phyloP scores from a whole-genome alignment of 2,329 filamentous ascomycete species.

The Teratosphaeria zuluensis region DNA sequence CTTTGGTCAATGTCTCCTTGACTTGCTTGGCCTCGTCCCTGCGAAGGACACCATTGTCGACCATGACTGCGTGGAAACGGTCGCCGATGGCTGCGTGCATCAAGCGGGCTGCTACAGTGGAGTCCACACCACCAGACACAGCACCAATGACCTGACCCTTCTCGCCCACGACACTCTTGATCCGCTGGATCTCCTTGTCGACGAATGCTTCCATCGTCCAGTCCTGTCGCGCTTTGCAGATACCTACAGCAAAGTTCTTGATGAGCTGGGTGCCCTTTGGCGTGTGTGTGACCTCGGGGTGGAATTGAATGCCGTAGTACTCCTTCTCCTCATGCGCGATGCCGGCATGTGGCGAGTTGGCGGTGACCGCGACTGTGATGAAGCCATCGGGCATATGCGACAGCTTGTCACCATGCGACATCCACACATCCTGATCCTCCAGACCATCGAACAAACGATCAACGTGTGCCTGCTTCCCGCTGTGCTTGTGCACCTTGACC shows the following conservation, averaged over 20 bases:
- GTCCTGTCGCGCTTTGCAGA: conserved; percentile 65
- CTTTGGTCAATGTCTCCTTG: conserved; percentile 64
- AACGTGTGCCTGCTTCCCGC: conserved; percentile 50
- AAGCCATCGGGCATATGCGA: conserved; percentile 63
- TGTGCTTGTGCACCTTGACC: conserved; percentile 50
- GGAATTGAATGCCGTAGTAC: conserved; percentile 78
- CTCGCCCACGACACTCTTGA: conserved; percentile 70
- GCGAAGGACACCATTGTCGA: conserved; percentile 80
- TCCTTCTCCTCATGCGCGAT: conserved; percentile 63
- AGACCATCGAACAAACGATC: conserved; percentile 72
- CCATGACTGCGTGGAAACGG: conserved; percentile 73
- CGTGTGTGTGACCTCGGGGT: conserved; percentile 75
- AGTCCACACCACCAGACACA: conserved; percentile 78
- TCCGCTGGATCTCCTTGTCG: conserved; percentile 68
- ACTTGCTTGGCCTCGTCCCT: conserved; percentile 77
- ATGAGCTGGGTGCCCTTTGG: conserved; percentile 60
- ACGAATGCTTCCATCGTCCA: conserved; percentile 86
- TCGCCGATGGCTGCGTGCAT: conserved; percentile 82
- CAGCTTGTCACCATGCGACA: conserved; percentile 87
- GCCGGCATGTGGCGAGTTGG: conserved; percentile 68
- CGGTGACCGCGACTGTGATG: conserved; percentile 61
- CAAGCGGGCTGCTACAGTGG: conserved; percentile 74
- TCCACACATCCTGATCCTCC: conserved; percentile 63
- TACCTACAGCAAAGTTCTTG: conserved; percentile 72
- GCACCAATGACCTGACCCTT: conserved; percentile 74